These are phyloP conservation scores for Prunus kanzakura DNA, from an alignment of 306 rosid genomes.

Conservation along the genomic window DNA sequence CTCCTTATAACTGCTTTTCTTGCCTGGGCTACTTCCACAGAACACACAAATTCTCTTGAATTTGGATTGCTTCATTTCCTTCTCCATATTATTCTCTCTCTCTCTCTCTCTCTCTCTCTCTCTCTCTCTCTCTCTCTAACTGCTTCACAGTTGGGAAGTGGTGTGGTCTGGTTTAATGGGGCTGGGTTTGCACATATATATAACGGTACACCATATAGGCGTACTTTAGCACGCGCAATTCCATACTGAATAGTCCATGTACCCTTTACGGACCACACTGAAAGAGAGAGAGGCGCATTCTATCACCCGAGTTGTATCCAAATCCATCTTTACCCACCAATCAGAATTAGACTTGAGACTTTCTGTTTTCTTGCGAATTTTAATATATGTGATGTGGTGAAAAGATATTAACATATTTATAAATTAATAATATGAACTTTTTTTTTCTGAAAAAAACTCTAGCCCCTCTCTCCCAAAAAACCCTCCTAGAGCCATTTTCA, in stretches of 20 bases:
- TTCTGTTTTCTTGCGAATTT: not conserved
- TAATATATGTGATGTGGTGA: too few relatives aligned
- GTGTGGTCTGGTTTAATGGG: constrained; percentile 24
- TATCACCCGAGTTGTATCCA: constrained; percentile 5
- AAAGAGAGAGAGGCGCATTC: not conserved
- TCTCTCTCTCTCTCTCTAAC: not conserved
- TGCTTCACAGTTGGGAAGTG: constrained; percentile 30
- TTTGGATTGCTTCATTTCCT: constrained; percentile 51
- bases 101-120: constrained; percentile 6
- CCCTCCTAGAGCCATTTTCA: too few relatives aligned
- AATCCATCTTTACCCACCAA: constrained; percentile 16
- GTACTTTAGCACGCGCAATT: constrained; percentile 32
- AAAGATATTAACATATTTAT: too few relatives aligned
- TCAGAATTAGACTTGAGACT: not conserved
- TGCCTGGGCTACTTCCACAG: constrained; percentile 94
- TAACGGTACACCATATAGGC: constrained; percentile 26
- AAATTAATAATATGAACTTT: too few relatives aligned
- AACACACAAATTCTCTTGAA: constrained; percentile 93
- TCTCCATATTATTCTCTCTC: constrained; percentile 43
- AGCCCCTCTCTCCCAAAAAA: too few relatives aligned
- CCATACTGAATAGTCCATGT: constrained; percentile 7
- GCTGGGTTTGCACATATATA: constrained; percentile 34
- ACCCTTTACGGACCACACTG: constrained; percentile 25
- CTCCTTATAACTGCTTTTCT: constrained; percentile 73
- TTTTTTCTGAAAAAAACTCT: too few relatives aligned